phyloP scores from a whole-genome alignment of 306 rosid species.

The Prunus kanzakura region DNA sequence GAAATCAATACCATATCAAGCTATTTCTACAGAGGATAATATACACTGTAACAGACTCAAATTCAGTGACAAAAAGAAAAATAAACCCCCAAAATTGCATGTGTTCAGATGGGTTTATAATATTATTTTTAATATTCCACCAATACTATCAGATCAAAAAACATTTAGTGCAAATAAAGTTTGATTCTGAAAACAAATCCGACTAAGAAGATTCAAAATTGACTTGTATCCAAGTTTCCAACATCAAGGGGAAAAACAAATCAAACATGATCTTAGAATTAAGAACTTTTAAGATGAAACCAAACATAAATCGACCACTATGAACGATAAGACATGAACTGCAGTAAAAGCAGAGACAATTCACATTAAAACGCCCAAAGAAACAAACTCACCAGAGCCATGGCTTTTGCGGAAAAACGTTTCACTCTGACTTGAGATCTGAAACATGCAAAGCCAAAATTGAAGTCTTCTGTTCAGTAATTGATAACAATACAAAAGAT shows the following conservation, averaged over 20 bases:
- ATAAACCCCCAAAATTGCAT: neutral
- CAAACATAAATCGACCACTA: neutral
- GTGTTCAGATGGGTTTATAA: neutral
- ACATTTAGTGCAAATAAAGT: neutral
- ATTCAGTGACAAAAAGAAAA: neutral
- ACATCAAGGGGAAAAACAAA: neutral
- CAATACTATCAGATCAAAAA: neutral
- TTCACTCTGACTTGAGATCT: slow-evolving; percentile 49
- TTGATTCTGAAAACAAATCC: neutral
- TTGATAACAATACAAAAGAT: neutral
- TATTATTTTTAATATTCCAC: neutral
- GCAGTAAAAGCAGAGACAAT: neutral
- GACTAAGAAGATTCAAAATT: neutral
- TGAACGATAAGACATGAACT: neutral
- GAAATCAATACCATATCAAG: neutral
- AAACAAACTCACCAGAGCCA: slow-evolving; percentile 69
- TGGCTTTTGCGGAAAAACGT: slow-evolving; percentile 47
- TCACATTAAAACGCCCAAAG: neutral
- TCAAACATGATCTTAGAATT: neutral
- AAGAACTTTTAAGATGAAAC: neutral
- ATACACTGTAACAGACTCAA: neutral
- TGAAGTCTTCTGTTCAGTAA: neutral
- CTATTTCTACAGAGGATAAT: neutral
- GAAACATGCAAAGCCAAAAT: slow-evolving; percentile 19
- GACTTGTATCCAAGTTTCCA: neutral